phyloP scores from a whole-genome alignment of 23 red algal species.

The Pyropia yezoensis region DNA sequence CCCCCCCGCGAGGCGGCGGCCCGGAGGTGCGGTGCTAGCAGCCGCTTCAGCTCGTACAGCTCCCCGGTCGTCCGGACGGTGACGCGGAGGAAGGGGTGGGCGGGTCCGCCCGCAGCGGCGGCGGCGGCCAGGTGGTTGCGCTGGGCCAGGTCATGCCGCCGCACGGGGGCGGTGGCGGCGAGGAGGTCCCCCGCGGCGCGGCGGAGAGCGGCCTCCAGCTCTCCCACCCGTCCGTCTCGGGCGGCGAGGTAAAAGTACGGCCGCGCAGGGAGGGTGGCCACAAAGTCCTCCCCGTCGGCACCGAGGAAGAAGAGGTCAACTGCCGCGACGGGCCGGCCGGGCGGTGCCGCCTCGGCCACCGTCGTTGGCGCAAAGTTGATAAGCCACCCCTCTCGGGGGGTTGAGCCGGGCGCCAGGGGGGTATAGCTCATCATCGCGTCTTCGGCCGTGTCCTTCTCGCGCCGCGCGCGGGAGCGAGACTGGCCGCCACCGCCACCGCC shows the following conservation, averaged over 20 bases:
- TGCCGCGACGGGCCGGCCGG: constrained; percentile 36
- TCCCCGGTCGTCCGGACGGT: constrained; percentile 66
- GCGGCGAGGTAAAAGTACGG: constrained; percentile 91
- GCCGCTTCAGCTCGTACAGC: constrained; percentile 13
- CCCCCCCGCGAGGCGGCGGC: constrained; percentile 12
- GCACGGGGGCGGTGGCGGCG: constrained; percentile 15
- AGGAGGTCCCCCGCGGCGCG: constrained; percentile 30
- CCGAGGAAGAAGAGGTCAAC: constrained; percentile 88
- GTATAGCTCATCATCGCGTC: too few relatives aligned
- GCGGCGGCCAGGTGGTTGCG: constrained; percentile 76
- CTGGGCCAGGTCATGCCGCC: constrained; percentile 47
- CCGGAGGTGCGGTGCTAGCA: constrained; percentile 15
- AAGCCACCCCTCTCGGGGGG: constrained; percentile 71
- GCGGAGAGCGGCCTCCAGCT: constrained; percentile 69
- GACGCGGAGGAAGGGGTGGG: constrained; percentile 51
- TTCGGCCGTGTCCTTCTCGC: too few relatives aligned
- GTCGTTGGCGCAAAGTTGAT: constrained; percentile 53
- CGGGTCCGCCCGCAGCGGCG: background rate
- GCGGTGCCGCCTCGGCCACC: constrained; percentile 52
- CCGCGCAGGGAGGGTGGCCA: constrained; percentile 52
- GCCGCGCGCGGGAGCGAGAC: too few relatives aligned
- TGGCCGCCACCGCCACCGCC: too few relatives aligned
- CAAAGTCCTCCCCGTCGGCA: constrained; percentile 79
- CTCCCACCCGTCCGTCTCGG: constrained; percentile 21
- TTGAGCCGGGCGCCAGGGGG: constrained; percentile 33